These are phyloP conservation scores for Penicillium griseofulvum DNA, from an alignment of 2,329 filamentous ascomycete genomes.

Conservation along the genomic window DNA sequence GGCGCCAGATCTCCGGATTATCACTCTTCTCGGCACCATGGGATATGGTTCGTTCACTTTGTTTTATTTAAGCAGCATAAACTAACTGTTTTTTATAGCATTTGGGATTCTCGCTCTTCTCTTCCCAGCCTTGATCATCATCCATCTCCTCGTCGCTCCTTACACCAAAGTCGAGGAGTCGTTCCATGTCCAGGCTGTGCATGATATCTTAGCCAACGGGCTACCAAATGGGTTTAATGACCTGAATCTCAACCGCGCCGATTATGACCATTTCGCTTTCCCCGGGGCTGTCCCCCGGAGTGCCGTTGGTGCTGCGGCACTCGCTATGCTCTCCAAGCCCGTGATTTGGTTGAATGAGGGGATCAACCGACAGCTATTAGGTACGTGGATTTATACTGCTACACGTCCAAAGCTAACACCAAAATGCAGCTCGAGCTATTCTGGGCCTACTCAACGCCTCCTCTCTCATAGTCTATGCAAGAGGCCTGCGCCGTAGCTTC, in stretches of 20 bases:
- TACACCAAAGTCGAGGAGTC: slow-evolving; percentile 99
- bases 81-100: slow-evolving; percentile 26
- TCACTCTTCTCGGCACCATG: slow-evolving; percentile 22
- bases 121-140: slow-evolving; percentile 61
- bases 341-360: slow-evolving; percentile 59
- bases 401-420: slow-evolving; percentile 1
- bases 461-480: slow-evolving; percentile 65
- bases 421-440: slow-evolving; percentile 62
- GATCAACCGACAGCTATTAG: slow-evolving; percentile 56
- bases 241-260: slow-evolving; percentile 51
- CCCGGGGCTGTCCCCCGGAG: slow-evolving; percentile 88
- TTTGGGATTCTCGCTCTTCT: slow-evolving; percentile 50
- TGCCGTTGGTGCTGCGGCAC: slow-evolving; percentile 75
- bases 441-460: slow-evolving; percentile 74
- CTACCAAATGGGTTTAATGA: slow-evolving; percentile 58
- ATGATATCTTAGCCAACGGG: slow-evolving; percentile 83
- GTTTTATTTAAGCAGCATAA: background rate
- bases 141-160: slow-evolving; percentile 72
- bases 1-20: slow-evolving; percentile 29
- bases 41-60: slow-evolving; percentile 22
- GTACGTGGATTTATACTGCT: slow-evolving; percentile 36
- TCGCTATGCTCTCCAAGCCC: slow-evolving; percentile 71
- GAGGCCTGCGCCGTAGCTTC: slow-evolving; percentile 63
- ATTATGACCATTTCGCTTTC: slow-evolving; percentile 89
- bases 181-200: slow-evolving; percentile 91